These are phyloP conservation scores for Huntiella decipiens DNA, from an alignment of 2,329 filamentous ascomycete genomes.

Conservation along the genomic window DNA sequence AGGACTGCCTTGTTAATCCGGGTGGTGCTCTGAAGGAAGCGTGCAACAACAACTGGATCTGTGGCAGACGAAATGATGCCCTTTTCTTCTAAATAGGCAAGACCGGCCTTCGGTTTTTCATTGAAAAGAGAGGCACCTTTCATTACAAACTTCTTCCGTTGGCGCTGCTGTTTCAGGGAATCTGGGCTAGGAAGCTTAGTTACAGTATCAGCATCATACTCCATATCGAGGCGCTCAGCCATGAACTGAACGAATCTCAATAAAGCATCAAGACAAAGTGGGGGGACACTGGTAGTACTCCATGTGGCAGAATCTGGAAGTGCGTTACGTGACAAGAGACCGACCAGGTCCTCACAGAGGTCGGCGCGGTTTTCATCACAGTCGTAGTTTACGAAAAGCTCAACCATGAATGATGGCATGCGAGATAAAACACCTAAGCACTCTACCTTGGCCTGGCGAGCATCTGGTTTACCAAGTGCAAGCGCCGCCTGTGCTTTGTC, in stretches of 20 bases:
- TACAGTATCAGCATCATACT: conserved; percentile 23
- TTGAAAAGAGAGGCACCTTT: conserved; percentile 84
- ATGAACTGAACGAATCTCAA: conserved; percentile 84
- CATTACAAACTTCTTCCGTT: conserved; percentile 74
- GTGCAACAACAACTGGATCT: conserved; percentile 61
- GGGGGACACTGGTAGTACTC: conserved; percentile 97
- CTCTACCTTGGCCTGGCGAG: conserved; percentile 95
- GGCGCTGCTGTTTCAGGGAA: conserved; percentile 49
- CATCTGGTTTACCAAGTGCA: conserved; percentile 78
- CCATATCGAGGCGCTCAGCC: conserved; percentile 62
- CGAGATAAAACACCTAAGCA: conserved; percentile 79
- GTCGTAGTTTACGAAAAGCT: conserved; percentile 95
- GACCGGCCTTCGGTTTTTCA: conserved; percentile 74
- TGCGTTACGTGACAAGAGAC: conserved; percentile 78
- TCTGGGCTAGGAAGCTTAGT: conserved; percentile 45
- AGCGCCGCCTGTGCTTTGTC: conserved; percentile 89
- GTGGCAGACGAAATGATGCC: conserved; percentile 64
- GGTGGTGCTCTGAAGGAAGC: conserved; percentile 71
- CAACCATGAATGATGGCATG: conserved; percentile 86
- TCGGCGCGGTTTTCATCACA: conserved; percentile 84
- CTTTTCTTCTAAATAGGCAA: conserved; percentile 68
- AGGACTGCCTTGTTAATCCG: conserved; percentile 78
- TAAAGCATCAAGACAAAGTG: conserved; percentile 79
- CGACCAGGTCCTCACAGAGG: conserved; percentile 88
- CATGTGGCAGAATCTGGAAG: conserved; percentile 94